Evolutionary conservation across 805 yeast genomes (phyloP).

Genomic region (Wickerhamiella sorbophila): DNA sequence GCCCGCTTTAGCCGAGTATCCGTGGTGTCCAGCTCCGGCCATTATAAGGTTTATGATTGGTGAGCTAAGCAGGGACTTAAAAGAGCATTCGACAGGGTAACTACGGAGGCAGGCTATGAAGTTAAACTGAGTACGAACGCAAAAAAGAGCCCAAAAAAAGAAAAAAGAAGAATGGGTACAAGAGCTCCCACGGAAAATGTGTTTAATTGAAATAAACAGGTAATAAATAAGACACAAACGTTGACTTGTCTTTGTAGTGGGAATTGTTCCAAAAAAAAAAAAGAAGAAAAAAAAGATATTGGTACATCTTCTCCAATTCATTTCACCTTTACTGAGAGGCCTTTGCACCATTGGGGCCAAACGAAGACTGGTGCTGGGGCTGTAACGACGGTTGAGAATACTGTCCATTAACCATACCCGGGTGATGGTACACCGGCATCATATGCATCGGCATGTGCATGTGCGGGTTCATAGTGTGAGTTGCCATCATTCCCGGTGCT

Average conservation of each 20-base stretch:
- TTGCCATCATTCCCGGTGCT: too few species aligned
- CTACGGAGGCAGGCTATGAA: not conserved
- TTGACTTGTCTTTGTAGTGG: too few species aligned
- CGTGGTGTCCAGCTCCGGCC: slow-evolving; percentile 15
- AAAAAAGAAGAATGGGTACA: slow-evolving; percentile 3
- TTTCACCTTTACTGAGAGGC: not conserved
- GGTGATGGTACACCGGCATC: not conserved
- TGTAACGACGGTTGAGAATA: not conserved
- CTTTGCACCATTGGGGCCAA: not conserved
- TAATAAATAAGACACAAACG: slow-evolving; percentile 3
- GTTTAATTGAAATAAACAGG: slow-evolving; percentile 3
- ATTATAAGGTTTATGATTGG: slow-evolving; percentile 1
- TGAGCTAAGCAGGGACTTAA: not conserved
- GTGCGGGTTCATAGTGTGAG: not conserved
- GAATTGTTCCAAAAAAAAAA: not conserved
- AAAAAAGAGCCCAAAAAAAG: slow-evolving; percentile 1
- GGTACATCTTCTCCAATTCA: too few species aligned
- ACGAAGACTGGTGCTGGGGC: not conserved
- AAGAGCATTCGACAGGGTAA: not conserved
- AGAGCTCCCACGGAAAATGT: too few species aligned
- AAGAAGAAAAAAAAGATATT: too few species aligned
- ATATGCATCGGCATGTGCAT: not conserved
- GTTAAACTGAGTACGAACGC: too few species aligned
- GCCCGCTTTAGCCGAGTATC: slow-evolving; percentile 30
- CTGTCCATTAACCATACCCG: not conserved